phyloP scores from a whole-genome alignment of 1,284 basidiomycete genomes.

The Cryptococcus depauperatus region DNA sequence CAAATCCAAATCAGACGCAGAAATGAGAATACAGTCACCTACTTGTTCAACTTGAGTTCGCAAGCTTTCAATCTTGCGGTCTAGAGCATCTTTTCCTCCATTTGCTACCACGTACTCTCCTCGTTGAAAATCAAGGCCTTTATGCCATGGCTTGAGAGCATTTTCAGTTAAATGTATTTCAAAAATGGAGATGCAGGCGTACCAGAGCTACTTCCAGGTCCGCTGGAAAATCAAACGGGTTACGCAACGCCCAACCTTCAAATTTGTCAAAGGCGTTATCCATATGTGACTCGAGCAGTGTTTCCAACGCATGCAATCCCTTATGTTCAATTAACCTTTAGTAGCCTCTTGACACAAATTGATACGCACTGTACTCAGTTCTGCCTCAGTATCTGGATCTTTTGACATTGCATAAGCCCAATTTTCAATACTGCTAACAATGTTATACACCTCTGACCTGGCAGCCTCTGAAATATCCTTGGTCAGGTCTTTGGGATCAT shows the following conservation, averaged over 20 bases:
- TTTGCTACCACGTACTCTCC: constrained; percentile 34
- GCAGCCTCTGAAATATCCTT: constrained; percentile 37
- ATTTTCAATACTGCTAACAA: constrained; percentile 26
- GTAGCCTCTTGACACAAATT: background rate
- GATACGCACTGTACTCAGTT: constrained; percentile 27
- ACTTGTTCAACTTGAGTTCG: constrained; percentile 42
- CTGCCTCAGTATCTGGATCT: constrained; percentile 19
- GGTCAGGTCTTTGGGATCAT: constrained; percentile 30
- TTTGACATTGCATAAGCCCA: constrained; percentile 20
- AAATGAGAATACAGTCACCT: constrained; percentile 5
- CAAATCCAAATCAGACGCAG: background rate
- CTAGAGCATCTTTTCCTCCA: constrained; percentile 29
- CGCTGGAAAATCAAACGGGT: constrained; percentile 41
- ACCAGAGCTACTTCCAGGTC: constrained; percentile 40
- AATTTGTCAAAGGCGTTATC: constrained; percentile 44
- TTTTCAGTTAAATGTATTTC: background rate
- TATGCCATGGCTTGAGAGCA: constrained; percentile 41
- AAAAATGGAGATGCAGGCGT: constrained; percentile 11
- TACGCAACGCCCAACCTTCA: constrained; percentile 41
- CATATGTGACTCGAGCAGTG: constrained; percentile 41
- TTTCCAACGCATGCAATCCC: constrained; percentile 43
- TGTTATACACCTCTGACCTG: constrained; percentile 26
- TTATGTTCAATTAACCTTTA: constrained; percentile 6
- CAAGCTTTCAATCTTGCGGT: constrained; percentile 27
- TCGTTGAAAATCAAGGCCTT: constrained; percentile 41